Conservation (phyloP, 108 stramenopile genomes). For the Conticribra guillardii region DNA sequence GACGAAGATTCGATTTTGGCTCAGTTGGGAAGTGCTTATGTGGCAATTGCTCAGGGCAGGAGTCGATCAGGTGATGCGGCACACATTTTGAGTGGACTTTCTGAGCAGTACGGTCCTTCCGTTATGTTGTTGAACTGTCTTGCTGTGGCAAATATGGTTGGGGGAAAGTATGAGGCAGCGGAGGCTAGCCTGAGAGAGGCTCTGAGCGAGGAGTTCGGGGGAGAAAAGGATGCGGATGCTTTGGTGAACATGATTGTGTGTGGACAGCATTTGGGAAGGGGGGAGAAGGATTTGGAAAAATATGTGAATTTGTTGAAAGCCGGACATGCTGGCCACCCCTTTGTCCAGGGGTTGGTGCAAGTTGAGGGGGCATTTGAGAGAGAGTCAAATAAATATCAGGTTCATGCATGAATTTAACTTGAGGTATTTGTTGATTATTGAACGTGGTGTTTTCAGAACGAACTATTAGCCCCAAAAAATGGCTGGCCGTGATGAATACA, state of each 20-base stretch:
- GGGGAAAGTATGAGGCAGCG: slow-evolving; percentile 87
- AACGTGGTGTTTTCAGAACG: not conserved
- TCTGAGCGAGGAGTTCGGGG: slow-evolving; percentile 61
- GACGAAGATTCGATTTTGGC: slow-evolving; percentile 98
- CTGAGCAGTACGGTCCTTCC: slow-evolving; percentile 95
- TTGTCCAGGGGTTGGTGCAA: slow-evolving; percentile 69
- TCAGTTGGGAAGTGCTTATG: slow-evolving; percentile 85
- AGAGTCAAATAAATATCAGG: slow-evolving; percentile 81
- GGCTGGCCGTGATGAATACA: no score
- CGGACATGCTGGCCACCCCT: slow-evolving; percentile 67
- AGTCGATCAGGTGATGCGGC: slow-evolving; percentile 83
- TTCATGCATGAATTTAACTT: not conserved
- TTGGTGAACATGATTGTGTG: slow-evolving; percentile 92
- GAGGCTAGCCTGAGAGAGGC: slow-evolving; percentile 82
- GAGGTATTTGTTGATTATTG: not conserved
- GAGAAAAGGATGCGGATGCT: slow-evolving; percentile 78
- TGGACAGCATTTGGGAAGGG: slow-evolving; percentile 83
- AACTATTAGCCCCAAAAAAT: not conserved
- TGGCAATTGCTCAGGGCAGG: slow-evolving; percentile 86
- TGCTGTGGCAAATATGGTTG: slow-evolving; percentile 90
- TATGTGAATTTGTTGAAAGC: slow-evolving; percentile 60
- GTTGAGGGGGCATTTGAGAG: slow-evolving; percentile 86
- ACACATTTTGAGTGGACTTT: slow-evolving; percentile 86
- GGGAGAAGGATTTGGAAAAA: slow-evolving; percentile 36
- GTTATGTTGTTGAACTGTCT: slow-evolving; percentile 87